Evolutionary conservation across 768 basidiomycete genomes (phyloP), one percentile per base, ranked within the genome.

Genomic region (Termitomyces sp.): DNA sequence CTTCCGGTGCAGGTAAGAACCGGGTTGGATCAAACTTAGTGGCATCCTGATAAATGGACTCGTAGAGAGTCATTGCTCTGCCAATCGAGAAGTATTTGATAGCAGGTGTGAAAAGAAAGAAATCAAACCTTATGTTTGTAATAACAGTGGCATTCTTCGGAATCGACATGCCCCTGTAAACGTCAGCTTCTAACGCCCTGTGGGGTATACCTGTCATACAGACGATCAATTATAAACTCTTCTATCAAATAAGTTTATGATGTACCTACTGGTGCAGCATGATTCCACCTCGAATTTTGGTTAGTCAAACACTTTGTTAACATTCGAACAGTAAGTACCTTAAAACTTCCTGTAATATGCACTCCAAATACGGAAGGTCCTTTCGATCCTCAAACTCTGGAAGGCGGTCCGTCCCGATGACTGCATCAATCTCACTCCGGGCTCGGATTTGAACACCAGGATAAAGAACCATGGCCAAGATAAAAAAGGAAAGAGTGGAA

Each of bases 61-160:
- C 66, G 30, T 79, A 69, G 38, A 73, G 73, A n/a, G 71, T 66
- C 55, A 81, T 67, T 4, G 69, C 72, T 76, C 73, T 76, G 68
- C 9, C 64, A 52, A 28, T 2, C 5, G 18, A 40, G 18, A 22
- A 52, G 14, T 35, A 36, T 14, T 14, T 36, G 5, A 6, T 32
- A 13, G 14, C 12, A 36, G 14, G 14, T 36, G 13, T 36, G 13
- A 28, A 53, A 24, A 28, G 2, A 43, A 33, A 30, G 30, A 30
- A 28, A n/a, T 46, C 61, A 6, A 57, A 77, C 78, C 75, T 76
- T 20, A 68, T 69, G 58, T 79, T 79, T 1, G 69, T 64, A 24
- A 79, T 65, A 43, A 79, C 63, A 46, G 73, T 66, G 26, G 71
- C 69, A 60, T 77, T 51, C 56, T 22, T 57, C 13, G 35, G 35